These are phyloP conservation scores for Acacia melanoxylon DNA, from an alignment of 306 rosid genomes.

Conservation along the genomic window DNA sequence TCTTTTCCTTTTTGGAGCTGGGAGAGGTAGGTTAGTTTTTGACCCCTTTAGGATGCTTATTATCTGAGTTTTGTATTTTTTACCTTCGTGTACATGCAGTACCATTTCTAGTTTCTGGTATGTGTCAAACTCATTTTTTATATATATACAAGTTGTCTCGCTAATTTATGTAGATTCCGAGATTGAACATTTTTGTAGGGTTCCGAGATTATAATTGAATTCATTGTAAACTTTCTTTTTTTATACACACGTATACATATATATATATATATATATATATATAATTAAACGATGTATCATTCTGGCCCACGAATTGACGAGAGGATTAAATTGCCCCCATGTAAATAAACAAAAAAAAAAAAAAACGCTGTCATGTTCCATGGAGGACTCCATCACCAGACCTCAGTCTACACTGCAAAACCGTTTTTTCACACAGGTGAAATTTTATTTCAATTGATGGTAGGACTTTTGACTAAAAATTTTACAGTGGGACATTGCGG, in stretches of 20 bases:
- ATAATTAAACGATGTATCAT: neutral
- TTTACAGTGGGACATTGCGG: neutral
- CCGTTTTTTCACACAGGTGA: neutral
- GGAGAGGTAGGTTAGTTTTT: neutral
- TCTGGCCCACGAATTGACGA: neutral
- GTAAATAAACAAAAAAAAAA: too few relatives aligned
- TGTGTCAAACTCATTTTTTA: neutral
- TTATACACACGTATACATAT: too few relatives aligned
- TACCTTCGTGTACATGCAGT: conserved; percentile 32
- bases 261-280: too few relatives aligned
- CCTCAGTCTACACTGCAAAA: neutral
- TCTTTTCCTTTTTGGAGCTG: neutral
- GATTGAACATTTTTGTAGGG: neutral
- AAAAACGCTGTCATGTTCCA: neutral
- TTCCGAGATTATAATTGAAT: too few relatives aligned
- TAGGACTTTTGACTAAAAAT: neutral
- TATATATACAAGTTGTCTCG: neutral
- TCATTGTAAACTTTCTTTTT: neutral
- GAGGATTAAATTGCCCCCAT: neutral
- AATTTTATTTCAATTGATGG: too few relatives aligned
- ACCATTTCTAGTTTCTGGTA: conserved; percentile 17
- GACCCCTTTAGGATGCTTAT: neutral
- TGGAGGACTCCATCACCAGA: neutral
- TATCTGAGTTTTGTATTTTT: conserved; percentile 3
- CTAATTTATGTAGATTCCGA: neutral